phyloP scores from a whole-genome alignment of 495 filamentous ascomycete genomes.

The Aspergillus affinis region DNA sequence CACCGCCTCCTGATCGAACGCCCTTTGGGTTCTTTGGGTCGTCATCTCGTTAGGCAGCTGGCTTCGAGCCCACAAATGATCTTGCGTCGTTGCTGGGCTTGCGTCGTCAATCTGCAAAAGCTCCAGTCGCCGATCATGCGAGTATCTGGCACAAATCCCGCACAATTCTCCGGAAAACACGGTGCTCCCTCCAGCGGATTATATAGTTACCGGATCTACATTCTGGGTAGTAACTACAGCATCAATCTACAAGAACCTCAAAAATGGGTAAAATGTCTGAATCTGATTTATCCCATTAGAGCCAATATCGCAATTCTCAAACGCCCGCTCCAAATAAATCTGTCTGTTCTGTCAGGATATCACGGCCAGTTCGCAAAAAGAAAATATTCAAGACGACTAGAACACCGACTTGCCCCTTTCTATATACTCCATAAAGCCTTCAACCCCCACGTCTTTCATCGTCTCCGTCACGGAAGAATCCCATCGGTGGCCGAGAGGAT shows the following conservation, averaged over 20 bases:
- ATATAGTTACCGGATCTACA: too few relatives aligned
- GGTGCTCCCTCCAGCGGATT: too few relatives aligned
- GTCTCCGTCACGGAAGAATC: conserved; percentile 11
- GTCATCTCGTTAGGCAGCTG: too few relatives aligned
- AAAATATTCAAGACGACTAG: background rate
- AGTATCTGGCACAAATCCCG: too few relatives aligned
- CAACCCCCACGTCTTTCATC: background rate
- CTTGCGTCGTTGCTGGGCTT: too few relatives aligned
- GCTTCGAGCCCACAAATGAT: too few relatives aligned
- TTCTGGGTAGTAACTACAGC: too few relatives aligned
- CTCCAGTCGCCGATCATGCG: too few relatives aligned
- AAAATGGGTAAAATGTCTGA: background rate
- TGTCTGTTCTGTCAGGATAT: background rate
- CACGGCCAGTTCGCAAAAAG: background rate
- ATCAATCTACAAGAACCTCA: too few relatives aligned
- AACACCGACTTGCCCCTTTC: background rate
- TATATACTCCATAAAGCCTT: background rate
- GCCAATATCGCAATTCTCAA: background rate
- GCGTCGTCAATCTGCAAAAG: too few relatives aligned
- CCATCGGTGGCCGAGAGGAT: conserved; percentile 18
- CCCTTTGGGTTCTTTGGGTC: background rate
- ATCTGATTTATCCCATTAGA: background rate
- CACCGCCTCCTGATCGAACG: background rate
- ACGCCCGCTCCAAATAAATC: background rate
- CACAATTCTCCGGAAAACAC: too few relatives aligned